Base-by-base conservation (phyloP, 2,329 filamentous ascomycete species). In the Cladosporium phlei region DNA sequence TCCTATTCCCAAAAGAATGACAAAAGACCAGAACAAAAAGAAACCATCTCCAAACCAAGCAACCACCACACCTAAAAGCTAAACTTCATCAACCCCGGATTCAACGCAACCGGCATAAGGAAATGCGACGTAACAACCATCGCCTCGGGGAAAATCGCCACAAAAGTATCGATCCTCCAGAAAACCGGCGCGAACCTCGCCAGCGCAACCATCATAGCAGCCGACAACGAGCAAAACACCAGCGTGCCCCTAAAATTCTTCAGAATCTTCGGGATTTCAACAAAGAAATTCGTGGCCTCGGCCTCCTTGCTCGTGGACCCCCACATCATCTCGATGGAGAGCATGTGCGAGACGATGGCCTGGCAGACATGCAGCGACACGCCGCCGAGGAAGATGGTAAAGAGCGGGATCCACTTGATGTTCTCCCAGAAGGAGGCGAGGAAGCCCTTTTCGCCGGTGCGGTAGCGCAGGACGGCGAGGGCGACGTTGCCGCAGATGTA, bases 401-500 rank as follows among this genome's bases (percentile, higher is more conserved):
- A 57, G 14, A 69, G 59, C 8, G 65, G 65, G 2, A 83, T 80
- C 85, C 85, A 89, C 67, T 83, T 86, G 68, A 88, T 65, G 56
- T 73, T 73, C 54, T 72, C 69, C 39, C 69, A 47, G 16, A 73
- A 51, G 6, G 80, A 70, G 40, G 72, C 72, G 12, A 83, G 57
- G 46, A 89, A 69, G 48, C 67, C 71, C 48, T 77, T 72, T 62
- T 88, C 82, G 38, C 80, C 83, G 44, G 80, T 73, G 46, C 85
- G 79, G 66, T 88, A 88, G 27, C 85, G 77, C 75, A 88, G 84
- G 37, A 85, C 66, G 10, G 85, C 85, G 11, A 88, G 75, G 0
- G 83, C 75, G 33, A 88, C 55, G 65, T 88, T 88, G 37, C 85
- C 85, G 32, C 87, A 77, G 24, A 80, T 83, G 55, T 85, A 85